phyloP scores from a whole-genome alignment of 2,329 filamentous ascomycete genomes.

The Epichloe glyceriae region DNA sequence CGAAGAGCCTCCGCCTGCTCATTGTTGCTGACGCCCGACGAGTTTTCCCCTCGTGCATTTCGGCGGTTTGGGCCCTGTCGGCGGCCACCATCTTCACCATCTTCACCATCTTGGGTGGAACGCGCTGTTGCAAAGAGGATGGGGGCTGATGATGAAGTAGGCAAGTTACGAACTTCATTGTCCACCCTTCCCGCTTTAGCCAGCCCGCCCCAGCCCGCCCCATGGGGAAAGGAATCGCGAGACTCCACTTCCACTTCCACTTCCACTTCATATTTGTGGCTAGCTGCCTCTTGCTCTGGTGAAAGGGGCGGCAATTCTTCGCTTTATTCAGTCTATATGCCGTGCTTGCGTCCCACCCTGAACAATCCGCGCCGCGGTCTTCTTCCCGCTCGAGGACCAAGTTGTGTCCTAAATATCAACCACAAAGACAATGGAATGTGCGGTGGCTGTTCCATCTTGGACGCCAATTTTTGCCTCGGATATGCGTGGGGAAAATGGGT shows the following conservation, averaged over 20 bases:
- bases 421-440: not conserved
- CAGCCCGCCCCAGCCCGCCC: too few relatives aligned
- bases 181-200: too few relatives aligned
- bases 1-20: slow-evolving; percentile 15
- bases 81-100: not conserved
- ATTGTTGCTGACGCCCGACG: slow-evolving; percentile 3
- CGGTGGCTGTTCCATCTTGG: not conserved
- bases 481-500: not conserved
- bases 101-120: not conserved
- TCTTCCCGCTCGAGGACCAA: not conserved
- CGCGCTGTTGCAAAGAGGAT: not conserved
- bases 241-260: too few relatives aligned
- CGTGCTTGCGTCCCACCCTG: too few relatives aligned
- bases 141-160: too few relatives aligned
- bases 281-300: not conserved
- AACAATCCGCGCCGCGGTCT: not conserved
- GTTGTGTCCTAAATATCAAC: too few relatives aligned
- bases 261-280: too few relatives aligned
- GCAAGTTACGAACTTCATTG: too few relatives aligned
- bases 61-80: not conserved
- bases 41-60: not conserved
- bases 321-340: not conserved
- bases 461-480: not conserved
- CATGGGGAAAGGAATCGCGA: too few relatives aligned
- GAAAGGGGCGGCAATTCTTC: not conserved